Evolutionary conservation across 805 yeast species (phyloP).

Genomic region (Myxozyma neotropica): DNA sequence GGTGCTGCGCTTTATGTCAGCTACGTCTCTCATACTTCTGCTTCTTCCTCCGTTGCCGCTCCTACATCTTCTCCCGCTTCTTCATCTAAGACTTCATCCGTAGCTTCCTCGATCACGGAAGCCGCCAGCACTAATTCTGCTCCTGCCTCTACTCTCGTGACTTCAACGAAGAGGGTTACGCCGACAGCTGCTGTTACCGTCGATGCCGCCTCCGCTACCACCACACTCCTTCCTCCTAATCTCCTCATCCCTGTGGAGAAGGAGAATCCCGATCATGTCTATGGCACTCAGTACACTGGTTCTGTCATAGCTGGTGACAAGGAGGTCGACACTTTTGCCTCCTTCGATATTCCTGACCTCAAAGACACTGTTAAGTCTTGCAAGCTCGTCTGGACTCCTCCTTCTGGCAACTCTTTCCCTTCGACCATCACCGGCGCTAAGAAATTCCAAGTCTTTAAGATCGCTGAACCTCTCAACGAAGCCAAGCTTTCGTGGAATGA

Average conservation of each 20-base stretch:
- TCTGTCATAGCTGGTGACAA: conserved; percentile 1
- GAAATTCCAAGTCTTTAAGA: conserved; percentile 17
- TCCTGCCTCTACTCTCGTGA: conserved; percentile 3
- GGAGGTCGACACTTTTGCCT: conserved; percentile 24
- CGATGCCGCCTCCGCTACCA: conserved; percentile 10
- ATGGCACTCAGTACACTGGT: conserved; percentile 29
- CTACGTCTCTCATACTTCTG: background rate
- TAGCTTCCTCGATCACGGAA: background rate
- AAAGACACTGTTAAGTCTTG: conserved; percentile 15
- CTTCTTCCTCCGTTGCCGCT: background rate
- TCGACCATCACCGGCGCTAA: conserved; percentile 25
- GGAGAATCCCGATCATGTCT: conserved; percentile 16
- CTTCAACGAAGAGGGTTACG: background rate
- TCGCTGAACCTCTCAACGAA: conserved; percentile 12
- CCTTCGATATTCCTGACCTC: conserved; percentile 26
- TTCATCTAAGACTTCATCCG: background rate
- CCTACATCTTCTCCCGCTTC: background rate
- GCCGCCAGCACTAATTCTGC: background rate
- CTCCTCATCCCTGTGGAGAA: conserved; percentile 27
- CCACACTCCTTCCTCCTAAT: conserved; percentile 28
- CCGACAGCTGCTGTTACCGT: background rate
- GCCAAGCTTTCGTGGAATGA: conserved; percentile 19
- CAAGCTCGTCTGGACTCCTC: conserved; percentile 31
- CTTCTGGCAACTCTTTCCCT: conserved; percentile 26
- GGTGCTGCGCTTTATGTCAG: conserved; percentile 6